These are phyloP conservation scores for Myxozyma neglecta DNA, from an alignment of 805 yeast species.

Conservation along the genomic window DNA sequence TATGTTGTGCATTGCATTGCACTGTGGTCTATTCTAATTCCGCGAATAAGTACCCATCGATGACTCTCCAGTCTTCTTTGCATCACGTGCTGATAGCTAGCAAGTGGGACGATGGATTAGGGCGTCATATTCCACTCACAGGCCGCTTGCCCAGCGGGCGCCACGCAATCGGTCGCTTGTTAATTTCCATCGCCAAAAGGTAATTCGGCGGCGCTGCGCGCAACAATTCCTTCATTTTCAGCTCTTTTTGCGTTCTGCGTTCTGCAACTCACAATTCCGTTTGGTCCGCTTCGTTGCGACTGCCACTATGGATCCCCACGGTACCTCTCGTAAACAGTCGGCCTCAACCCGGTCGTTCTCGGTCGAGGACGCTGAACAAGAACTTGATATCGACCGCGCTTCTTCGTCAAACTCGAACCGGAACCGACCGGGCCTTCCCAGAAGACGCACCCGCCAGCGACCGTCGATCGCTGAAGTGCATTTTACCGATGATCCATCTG, in stretches of 20 bases:
- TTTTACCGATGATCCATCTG: constrained; percentile 29
- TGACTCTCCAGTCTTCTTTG: too few species aligned
- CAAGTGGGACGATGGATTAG: neutral
- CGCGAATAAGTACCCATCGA: too few species aligned
- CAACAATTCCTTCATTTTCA: neutral
- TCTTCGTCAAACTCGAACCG: constrained; percentile 16
- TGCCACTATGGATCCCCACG: constrained; percentile 19
- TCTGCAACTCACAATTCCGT: neutral
- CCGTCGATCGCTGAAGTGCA: constrained; percentile 29
- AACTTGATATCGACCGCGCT: constrained; percentile 15
- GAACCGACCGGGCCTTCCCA: constrained; percentile 4
- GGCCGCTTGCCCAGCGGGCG: constrained; percentile 7
- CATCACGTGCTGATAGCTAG: neutral
- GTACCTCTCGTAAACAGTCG: constrained; percentile 9
- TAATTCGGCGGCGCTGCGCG: neutral
- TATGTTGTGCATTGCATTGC: neutral
- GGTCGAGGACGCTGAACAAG: constrained; percentile 27
- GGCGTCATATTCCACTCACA: constrained; percentile 3
- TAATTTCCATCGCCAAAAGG: neutral
- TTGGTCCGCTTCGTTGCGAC: neutral
- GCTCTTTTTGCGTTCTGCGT: neutral
- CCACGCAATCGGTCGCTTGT: constrained; percentile 7
- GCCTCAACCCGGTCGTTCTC: constrained; percentile 22
- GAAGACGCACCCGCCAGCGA: constrained; percentile 21
- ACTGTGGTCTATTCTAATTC: too few species aligned